These are phyloP conservation scores for Brassica cretica DNA, from an alignment of 345 rosid genomes.

Conservation along the genomic window DNA sequence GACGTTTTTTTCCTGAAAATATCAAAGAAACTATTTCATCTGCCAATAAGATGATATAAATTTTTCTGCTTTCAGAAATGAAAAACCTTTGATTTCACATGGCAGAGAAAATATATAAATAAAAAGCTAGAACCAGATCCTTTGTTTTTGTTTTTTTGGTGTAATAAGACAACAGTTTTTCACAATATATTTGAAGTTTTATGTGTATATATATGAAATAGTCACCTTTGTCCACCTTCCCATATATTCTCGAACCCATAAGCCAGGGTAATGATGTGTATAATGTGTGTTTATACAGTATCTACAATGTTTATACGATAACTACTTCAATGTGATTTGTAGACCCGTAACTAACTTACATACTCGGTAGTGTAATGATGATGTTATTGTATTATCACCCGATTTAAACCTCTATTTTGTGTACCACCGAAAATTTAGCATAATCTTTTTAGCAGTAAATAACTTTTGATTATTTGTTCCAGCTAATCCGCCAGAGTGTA, in stretches of 20 bases:
- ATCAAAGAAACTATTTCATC: too few relatives aligned
- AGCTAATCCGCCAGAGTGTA: conserved; percentile 15
- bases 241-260: not conserved
- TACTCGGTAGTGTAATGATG: too few relatives aligned
- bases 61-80: too few relatives aligned
- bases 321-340: not conserved
- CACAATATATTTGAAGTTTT: not conserved
- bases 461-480: conserved; percentile 15
- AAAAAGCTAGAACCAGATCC: too few relatives aligned
- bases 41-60: too few relatives aligned
- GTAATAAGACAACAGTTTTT: not conserved
- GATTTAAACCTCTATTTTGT: not conserved
- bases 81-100: too few relatives aligned
- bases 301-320: not conserved
- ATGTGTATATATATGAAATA: not conserved
- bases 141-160: not conserved
- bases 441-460: not conserved
- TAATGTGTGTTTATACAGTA: too few relatives aligned
- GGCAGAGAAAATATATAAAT: too few relatives aligned
- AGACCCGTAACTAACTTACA: not conserved
- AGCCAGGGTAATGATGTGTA: not conserved
- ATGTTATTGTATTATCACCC: not conserved
- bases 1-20: too few relatives aligned
- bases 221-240: not conserved
- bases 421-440: not conserved